Conservation (phyloP, 305 asterid genomes). For the Solanum hybrid region DNA sequence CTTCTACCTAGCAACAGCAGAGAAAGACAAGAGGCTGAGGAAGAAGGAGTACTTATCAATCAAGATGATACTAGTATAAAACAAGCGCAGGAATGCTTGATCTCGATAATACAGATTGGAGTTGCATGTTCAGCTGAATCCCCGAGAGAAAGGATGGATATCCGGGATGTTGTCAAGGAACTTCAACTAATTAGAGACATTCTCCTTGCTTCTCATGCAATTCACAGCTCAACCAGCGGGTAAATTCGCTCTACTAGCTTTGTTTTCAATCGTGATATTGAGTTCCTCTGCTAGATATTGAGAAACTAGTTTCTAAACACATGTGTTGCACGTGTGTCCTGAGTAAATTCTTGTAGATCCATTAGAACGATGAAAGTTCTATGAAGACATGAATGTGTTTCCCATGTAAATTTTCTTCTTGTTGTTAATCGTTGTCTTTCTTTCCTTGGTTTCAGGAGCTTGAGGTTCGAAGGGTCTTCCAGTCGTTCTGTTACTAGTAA, state of each 20-base stretch:
- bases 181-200: slow-evolving; percentile 20
- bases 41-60: neutral
- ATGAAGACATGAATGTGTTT: neutral
- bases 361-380: neutral
- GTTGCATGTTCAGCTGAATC: slow-evolving; percentile 30
- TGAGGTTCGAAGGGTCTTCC: slow-evolving; percentile 20
- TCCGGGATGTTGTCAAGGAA: slow-evolving; percentile 23
- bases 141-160: slow-evolving; percentile 31
- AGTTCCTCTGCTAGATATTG: neutral
- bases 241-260: slow-evolving; percentile 1
- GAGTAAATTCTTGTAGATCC: neutral
- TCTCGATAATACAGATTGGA: slow-evolving; percentile 29
- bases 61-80: neutral
- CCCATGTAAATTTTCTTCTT: neutral
- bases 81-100: slow-evolving; percentile 19
- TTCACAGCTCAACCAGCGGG: slow-evolving; percentile 26
- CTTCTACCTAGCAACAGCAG: neutral
- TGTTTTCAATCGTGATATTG: neutral
- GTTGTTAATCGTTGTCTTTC: neutral
- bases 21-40: slow-evolving; percentile 5
- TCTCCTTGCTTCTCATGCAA: slow-evolving; percentile 16
- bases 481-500: slow-evolving; percentile 14
- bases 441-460: slow-evolving; percentile 3
- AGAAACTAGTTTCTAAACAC: neutral
- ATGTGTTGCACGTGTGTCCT: neutral